phyloP scores from a whole-genome alignment of 345 rosid genomes.

The Syzygium aromaticum region DNA sequence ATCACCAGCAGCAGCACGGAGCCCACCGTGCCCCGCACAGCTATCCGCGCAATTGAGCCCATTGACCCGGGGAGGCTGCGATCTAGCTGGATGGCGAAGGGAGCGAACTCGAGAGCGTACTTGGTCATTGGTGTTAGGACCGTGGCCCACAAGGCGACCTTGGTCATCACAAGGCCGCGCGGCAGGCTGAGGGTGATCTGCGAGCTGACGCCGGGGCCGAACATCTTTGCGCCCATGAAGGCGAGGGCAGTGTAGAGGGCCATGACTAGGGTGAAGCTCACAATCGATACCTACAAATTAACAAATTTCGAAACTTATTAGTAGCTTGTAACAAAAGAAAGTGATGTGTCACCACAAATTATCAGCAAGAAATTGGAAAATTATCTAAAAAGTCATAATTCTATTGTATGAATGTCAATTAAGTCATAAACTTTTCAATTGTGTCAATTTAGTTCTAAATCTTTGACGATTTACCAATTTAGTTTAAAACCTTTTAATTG shows the following conservation, averaged over 20 bases:
- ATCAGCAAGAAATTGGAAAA: neutral
- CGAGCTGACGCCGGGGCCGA: conserved; percentile 47
- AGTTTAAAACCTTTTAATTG: too few relatives aligned
- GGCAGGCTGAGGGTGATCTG: conserved; percentile 78
- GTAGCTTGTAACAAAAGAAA: neutral
- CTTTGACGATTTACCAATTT: too few relatives aligned
- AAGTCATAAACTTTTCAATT: too few relatives aligned
- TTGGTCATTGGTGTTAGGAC: conserved; percentile 77
- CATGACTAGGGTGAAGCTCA: conserved; percentile 58
- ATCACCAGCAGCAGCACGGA: conserved; percentile 42
- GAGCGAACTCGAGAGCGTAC: conserved; percentile 67
- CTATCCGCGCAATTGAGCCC: conserved; percentile 20
- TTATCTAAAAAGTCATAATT: too few relatives aligned
- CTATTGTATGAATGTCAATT: too few relatives aligned
- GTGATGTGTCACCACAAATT: neutral
- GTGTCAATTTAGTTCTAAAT: too few relatives aligned
- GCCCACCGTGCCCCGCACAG: conserved; percentile 44
- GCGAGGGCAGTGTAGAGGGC: conserved; percentile 43
- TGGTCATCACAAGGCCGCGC: conserved; percentile 38
- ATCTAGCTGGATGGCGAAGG: conserved; percentile 70
- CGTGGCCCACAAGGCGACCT: conserved; percentile 70
- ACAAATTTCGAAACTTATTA: neutral
- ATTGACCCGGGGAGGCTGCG: conserved; percentile 38
- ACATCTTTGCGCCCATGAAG: conserved; percentile 67
- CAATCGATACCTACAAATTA: conserved; percentile 42